Evolutionary conservation across 140 eudicot genomes (phyloP).

Genomic region (Erigeron philadelphicus): DNA sequence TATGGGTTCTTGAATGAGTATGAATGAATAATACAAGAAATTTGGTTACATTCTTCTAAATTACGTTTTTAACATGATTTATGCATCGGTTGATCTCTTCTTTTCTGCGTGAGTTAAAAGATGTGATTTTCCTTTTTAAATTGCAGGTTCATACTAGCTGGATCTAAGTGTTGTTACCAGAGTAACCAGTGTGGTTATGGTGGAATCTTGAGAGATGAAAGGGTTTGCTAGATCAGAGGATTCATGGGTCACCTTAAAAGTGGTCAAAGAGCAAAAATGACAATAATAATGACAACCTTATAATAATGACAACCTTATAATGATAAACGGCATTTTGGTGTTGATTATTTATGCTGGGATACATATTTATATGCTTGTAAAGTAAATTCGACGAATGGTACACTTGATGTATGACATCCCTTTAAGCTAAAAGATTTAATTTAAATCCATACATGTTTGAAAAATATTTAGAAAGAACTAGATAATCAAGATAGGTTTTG

Average conservation of each 20-base stretch:
- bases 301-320: too few relatives aligned
- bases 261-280: too few relatives aligned
- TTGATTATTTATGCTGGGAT: too few relatives aligned
- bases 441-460: too few relatives aligned
- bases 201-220: conserved; percentile 26
- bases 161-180: conserved; percentile 11
- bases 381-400: too few relatives aligned
- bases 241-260: conserved; percentile 19
- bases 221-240: conserved; percentile 20
- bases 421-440: too few relatives aligned
- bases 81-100: neutral
- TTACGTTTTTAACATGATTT: neutral
- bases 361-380: too few relatives aligned
- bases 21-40: neutral
- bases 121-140: neutral
- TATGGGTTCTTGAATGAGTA: conserved; percentile 27
- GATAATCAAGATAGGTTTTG: too few relatives aligned
- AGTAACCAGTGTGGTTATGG: conserved; percentile 9
- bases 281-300: too few relatives aligned
- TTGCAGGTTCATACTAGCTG: conserved; percentile 26
- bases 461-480: too few relatives aligned
- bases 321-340: too few relatives aligned
- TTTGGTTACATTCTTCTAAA: neutral
- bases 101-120: neutral
- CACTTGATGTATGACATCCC: too few relatives aligned